A percentile compares a stretch with the other conserved stretches of the same genome.
Conservation (phyloP, 129 eudicot genomes). For the Logfia minima region DNA sequence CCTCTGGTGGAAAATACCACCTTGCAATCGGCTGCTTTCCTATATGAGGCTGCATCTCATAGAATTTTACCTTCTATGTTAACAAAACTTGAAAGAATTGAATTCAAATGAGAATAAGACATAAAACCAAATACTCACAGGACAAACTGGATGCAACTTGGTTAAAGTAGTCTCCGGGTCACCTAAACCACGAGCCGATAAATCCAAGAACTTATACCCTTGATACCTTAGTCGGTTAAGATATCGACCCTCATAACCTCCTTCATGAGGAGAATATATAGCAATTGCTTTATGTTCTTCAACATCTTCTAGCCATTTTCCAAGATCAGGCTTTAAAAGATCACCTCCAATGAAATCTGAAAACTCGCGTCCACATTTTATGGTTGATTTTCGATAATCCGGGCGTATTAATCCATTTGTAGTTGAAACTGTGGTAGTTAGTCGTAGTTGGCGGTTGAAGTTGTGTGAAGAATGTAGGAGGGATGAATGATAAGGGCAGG, state of each 20-base stretch:
- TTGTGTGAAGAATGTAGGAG: conserved; percentile 37
- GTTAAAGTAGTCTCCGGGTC: conserved; percentile 93
- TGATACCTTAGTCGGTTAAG: conserved; percentile 68
- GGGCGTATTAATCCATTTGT: conserved; percentile 12
- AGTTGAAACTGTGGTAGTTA: not conserved
- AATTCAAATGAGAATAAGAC: not conserved
- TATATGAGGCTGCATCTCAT: conserved; percentile 73
- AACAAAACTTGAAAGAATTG: conserved; percentile 4
- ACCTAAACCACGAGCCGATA: conserved; percentile 89
- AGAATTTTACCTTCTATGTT: not conserved
- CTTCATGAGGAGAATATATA: conserved; percentile 88
- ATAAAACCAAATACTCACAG: conserved; percentile 48
- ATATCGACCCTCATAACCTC: conserved; percentile 92
- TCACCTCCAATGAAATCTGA: conserved; percentile 93
- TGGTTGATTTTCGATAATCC: conserved; percentile 18
- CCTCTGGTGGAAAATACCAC: conserved; percentile 98
- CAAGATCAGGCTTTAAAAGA: conserved; percentile 74
- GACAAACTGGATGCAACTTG: conserved; percentile 93
- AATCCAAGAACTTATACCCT: conserved; percentile 77
- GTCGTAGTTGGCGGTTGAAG: conserved; percentile 20
- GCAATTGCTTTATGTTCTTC: conserved; percentile 95
- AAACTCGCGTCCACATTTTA: conserved; percentile 50
- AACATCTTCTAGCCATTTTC: conserved; percentile 78
- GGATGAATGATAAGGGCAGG: conserved; percentile 47
- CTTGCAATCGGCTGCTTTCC: conserved; percentile 97